These are phyloP conservation scores for Wilcoxina mikolae DNA, from an alignment of 495 filamentous ascomycete genomes.

Conservation along the genomic window DNA sequence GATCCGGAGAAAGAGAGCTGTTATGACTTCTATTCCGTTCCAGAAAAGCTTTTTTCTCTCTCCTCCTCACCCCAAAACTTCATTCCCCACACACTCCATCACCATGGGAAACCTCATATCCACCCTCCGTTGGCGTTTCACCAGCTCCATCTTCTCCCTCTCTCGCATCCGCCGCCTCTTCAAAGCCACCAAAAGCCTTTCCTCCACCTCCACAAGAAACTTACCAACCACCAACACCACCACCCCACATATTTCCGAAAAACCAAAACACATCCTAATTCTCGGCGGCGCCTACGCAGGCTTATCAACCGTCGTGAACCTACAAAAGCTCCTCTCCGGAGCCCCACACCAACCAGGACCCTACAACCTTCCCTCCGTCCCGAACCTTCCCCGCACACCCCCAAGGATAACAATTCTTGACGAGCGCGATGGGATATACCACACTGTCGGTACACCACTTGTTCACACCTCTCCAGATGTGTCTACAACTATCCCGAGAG, in stretches of 20 bases:
- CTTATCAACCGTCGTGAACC: constrained; percentile 43
- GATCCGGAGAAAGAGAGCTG: too few species aligned
- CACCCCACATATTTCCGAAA: too few species aligned
- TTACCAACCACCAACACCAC: background rate
- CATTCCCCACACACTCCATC: too few species aligned
- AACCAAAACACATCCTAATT: constrained; percentile 32
- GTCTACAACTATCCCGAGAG: constrained; percentile 27
- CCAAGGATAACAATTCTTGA: constrained; percentile 54
- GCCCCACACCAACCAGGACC: constrained; percentile 23
- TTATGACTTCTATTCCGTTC: too few species aligned
- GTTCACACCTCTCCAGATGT: constrained; percentile 37
- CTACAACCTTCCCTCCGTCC: constrained; percentile 16
- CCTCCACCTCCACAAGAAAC: too few species aligned
- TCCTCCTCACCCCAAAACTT: too few species aligned
- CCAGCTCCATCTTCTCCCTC: background rate
- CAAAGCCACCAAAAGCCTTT: background rate
- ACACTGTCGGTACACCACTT: constrained; percentile 51
- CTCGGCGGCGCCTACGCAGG: constrained; percentile 54
- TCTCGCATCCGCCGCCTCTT: background rate
- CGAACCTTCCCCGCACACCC: constrained; percentile 29
- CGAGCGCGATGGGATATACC: constrained; percentile 57
- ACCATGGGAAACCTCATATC: background rate
- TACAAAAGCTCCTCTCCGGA: constrained; percentile 44
- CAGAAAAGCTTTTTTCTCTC: too few species aligned
- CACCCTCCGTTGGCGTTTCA: background rate